These are phyloP conservation scores for Conidiobolus incongruus DNA, from an alignment of 371 early-diverging fungal genomes.

Conservation along the genomic window DNA sequence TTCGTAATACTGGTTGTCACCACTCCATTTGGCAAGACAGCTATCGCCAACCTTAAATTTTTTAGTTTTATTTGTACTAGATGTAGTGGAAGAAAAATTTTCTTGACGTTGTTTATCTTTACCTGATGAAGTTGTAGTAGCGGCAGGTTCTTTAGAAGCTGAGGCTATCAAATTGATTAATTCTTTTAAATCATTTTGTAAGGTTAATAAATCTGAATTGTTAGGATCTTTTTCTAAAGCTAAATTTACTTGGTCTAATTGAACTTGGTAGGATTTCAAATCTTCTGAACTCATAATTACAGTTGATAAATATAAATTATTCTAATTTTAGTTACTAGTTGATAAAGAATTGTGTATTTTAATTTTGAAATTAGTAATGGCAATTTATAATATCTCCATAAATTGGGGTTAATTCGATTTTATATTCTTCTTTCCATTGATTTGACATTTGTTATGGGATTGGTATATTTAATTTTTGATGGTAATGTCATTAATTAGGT, in stretches of 20 bases:
- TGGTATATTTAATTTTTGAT: too few species aligned
- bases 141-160: background rate
- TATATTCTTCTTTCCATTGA: too few species aligned
- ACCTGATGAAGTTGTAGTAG: background rate
- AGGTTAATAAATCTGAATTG: constrained; percentile 39
- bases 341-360: too few species aligned
- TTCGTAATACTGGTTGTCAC: constrained; percentile 46
- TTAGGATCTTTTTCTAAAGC: constrained; percentile 37
- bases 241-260: constrained; percentile 48
- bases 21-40: constrained; percentile 36
- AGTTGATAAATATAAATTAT: too few species aligned
- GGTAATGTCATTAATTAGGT: too few species aligned
- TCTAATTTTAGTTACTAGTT: too few species aligned
- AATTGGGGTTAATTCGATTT: too few species aligned
- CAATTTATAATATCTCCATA: too few species aligned
- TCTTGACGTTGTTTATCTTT: background rate
- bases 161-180: constrained; percentile 30
- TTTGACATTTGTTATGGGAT: too few species aligned
- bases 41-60: constrained; percentile 27
- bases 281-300: constrained; percentile 24
- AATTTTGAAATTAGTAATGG: too few species aligned
- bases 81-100: constrained; percentile 2
- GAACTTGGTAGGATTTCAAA: constrained; percentile 33
- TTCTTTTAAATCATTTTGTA: constrained; percentile 39
- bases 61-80: constrained; percentile 3